A percentile compares a stretch with the other conserved stretches of the same genome.
phyloP scores from a whole-genome alignment of 768 basidiomycete genomes.

The Amanita jacksonii region DNA sequence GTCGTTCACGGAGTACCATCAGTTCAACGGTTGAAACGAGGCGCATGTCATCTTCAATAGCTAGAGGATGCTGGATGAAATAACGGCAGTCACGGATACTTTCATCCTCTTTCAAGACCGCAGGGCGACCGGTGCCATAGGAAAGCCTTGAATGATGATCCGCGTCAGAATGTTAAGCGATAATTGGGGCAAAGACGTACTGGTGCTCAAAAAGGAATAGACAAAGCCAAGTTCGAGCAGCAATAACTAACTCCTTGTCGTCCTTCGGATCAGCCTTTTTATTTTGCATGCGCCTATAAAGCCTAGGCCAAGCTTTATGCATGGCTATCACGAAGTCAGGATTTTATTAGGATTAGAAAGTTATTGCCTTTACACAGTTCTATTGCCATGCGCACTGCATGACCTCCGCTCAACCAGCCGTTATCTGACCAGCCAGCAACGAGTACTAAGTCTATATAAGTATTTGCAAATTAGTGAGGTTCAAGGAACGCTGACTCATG shows the following conservation, averaged over 20 bases:
- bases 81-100: conserved; percentile 75
- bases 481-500: conserved; percentile 74
- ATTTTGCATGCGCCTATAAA: conserved; percentile 69
- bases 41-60: conserved; percentile 90
- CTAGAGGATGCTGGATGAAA: conserved; percentile 77
- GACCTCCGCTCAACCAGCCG: conserved; percentile 91
- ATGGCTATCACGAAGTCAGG: conserved; percentile 42
- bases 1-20: conserved; percentile 79
- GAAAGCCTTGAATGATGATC: conserved; percentile 53
- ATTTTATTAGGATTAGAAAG: background rate
- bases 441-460: conserved; percentile 42
- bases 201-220: conserved; percentile 92
- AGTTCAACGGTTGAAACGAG: conserved; percentile 92
- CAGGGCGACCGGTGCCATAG: conserved; percentile 89
- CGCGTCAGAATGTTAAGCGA: background rate
- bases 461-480: conserved; percentile 6
- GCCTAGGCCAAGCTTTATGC: conserved; percentile 85
- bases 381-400: conserved; percentile 96
- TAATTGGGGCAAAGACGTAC: conserved; percentile 33
- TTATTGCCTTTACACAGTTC: conserved; percentile 60
- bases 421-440: conserved; percentile 94
- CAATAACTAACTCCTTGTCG: conserved; percentile 74
- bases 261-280: conserved; percentile 46
- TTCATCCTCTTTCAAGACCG: conserved; percentile 88
- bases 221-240: conserved; percentile 87